Conservation (phyloP, 306 rosid species). For the Abrus pulchellus region DNA sequence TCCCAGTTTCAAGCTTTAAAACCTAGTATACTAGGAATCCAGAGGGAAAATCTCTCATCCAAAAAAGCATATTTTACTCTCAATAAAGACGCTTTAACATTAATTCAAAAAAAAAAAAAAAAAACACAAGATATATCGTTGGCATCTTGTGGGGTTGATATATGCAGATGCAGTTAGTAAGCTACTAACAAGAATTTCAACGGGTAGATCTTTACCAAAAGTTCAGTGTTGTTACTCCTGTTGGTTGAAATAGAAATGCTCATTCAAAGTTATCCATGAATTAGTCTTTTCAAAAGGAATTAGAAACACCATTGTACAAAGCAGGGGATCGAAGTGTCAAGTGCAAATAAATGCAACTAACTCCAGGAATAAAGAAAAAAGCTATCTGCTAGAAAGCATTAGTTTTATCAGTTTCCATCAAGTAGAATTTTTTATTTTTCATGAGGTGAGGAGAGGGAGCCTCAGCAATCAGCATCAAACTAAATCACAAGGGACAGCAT, state of each 20-base stretch:
- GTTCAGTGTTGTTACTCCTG: background rate
- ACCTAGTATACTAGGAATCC: constrained; percentile 25
- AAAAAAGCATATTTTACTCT: background rate
- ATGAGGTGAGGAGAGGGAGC: background rate
- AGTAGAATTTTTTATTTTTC: background rate
- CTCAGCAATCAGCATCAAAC: constrained; percentile 12
- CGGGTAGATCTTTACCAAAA: background rate
- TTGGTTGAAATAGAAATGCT: constrained; percentile 13
- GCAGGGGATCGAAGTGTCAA: background rate
- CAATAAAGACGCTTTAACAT: background rate
- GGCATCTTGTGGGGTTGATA: background rate
- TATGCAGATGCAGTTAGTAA: constrained; percentile 3
- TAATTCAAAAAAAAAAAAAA: background rate
- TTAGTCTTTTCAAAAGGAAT: background rate
- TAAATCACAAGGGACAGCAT: background rate
- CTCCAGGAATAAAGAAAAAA: constrained; percentile 9
- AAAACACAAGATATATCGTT: background rate
- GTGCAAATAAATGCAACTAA: background rate
- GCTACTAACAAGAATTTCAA: constrained; percentile 4
- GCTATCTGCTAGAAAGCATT: background rate
- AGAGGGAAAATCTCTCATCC: background rate
- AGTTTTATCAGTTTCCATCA: constrained; percentile 2
- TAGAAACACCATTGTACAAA: constrained; percentile 13
- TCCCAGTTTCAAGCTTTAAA: constrained; percentile 33
- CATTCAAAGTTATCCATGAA: background rate